phyloP scores from a whole-genome alignment of 441 rosid genomes.

The Populus hybrid region DNA sequence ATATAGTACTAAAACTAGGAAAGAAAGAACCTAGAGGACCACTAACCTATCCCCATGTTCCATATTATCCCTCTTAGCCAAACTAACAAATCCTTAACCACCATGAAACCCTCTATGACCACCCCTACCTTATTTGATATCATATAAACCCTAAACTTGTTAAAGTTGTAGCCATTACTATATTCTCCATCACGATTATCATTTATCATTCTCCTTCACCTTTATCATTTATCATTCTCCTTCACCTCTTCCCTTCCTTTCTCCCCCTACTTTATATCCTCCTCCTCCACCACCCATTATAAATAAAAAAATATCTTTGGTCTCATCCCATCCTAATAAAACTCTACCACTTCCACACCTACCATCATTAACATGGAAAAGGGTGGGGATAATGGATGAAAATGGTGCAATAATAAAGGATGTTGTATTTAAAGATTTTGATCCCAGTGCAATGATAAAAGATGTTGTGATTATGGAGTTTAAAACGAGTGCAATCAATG shows the following conservation, averaged over 20 bases:
- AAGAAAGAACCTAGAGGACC: too few species aligned
- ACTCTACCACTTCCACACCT: background rate
- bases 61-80: too few species aligned
- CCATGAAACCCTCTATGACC: conserved; percentile 1
- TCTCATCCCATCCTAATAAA: background rate
- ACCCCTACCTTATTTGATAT: background rate
- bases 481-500: too few species aligned
- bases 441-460: too few species aligned
- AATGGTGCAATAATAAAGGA: conserved; percentile 18
- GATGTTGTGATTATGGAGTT: too few species aligned
- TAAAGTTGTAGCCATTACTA: conserved; percentile 2
- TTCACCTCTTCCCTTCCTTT: conserved; percentile 8
- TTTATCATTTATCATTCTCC: conserved; percentile 5
- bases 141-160: conserved; percentile 3
- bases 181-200: conserved; percentile 7
- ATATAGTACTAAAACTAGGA: too few species aligned
- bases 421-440: too few species aligned
- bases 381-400: conserved; percentile 19
- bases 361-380: background rate
- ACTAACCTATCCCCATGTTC: too few species aligned
- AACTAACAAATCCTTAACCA: background rate
- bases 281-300: background rate
- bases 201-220: conserved; percentile 6
- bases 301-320: background rate
- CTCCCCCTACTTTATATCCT: background rate